A percentile compares a stretch with the other conserved stretches of the same genome.
These are phyloP conservation scores for Daldinia bambusicola DNA, from an alignment of 495 filamentous ascomycete species.

Conservation along the genomic window DNA sequence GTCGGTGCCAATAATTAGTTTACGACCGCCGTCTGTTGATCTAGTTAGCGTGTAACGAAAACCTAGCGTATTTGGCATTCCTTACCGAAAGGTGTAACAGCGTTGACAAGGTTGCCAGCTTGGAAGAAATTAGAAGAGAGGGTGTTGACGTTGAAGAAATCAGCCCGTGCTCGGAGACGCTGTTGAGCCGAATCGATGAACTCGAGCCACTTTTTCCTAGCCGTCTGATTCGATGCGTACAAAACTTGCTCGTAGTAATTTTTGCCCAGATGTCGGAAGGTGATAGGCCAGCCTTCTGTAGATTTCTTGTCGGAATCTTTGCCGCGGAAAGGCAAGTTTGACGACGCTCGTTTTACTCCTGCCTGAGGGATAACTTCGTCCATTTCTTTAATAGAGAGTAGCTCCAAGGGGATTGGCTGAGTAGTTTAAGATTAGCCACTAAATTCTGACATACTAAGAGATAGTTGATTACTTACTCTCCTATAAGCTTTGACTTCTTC, in stretches of 20 bases:
- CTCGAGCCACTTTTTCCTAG: constrained; percentile 94
- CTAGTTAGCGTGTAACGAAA: constrained; percentile 48
- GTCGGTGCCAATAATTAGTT: constrained; percentile 93
- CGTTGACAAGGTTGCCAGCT: constrained; percentile 84
- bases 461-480: constrained; percentile 60
- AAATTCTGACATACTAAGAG: constrained; percentile 10
- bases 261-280: constrained; percentile 97
- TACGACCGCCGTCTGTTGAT: constrained; percentile 82
- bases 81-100: constrained; percentile 88
- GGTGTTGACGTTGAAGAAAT: constrained; percentile 91
- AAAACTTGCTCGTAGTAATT: constrained; percentile 94
- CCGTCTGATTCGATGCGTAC: constrained; percentile 81
- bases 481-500: constrained; percentile 95
- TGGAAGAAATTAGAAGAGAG: constrained; percentile 89
- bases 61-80: constrained; percentile 1
- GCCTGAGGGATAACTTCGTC: constrained; percentile 87
- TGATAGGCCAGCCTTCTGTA: constrained; percentile 91
- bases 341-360: constrained; percentile 90
- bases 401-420: constrained; percentile 90
- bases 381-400: constrained; percentile 95
- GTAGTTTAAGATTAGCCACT: constrained; percentile 28
- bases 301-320: constrained; percentile 57
- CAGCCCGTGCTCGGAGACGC: constrained; percentile 83
- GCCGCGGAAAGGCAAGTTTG: constrained; percentile 78
- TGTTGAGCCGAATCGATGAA: constrained; percentile 90